phyloP scores from a whole-genome alignment of 305 asterid species.

The Fraxinus albicans region DNA sequence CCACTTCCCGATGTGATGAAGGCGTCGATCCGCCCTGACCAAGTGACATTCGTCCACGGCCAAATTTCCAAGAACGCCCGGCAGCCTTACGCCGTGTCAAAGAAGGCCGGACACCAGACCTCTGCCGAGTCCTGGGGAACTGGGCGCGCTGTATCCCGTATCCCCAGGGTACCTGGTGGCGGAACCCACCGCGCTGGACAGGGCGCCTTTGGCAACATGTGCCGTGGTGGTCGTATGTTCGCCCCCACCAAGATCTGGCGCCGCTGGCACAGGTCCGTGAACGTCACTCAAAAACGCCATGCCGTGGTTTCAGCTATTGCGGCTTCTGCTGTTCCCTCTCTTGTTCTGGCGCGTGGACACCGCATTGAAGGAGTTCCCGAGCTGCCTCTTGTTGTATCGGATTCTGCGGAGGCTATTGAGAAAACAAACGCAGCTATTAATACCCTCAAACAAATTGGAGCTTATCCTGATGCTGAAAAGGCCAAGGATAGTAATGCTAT shows the following conservation, averaged over 20 bases:
- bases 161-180: conserved; percentile 65
- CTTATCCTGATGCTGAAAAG: conserved; percentile 42
- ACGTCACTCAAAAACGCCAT: conserved; percentile 37
- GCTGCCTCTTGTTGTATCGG: conserved; percentile 36
- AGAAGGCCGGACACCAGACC: conserved; percentile 76
- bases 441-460: conserved; percentile 38
- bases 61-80: conserved; percentile 71
- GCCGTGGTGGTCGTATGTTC: conserved; percentile 51
- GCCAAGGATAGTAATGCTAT: conserved; percentile 39
- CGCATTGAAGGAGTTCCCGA: conserved; percentile 37
- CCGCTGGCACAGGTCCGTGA: conserved; percentile 44
- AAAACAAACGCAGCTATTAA: conserved; percentile 40
- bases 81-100: conserved; percentile 79
- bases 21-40: conserved; percentile 71
- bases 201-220: conserved; percentile 52
- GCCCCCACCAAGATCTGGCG: conserved; percentile 53
- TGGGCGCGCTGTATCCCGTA: conserved; percentile 85
- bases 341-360: conserved; percentile 44
- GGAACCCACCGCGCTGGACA: conserved; percentile 54
- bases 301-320: conserved; percentile 41
- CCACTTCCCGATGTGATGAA: conserved; percentile 73
- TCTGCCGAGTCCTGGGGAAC: conserved; percentile 95
- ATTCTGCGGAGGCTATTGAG: conserved; percentile 42
- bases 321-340: conserved; percentile 35
- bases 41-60: conserved; percentile 60